phyloP scores from a whole-genome alignment of 352 stramenopile species.

The Phytophthora nicotianae region DNA sequence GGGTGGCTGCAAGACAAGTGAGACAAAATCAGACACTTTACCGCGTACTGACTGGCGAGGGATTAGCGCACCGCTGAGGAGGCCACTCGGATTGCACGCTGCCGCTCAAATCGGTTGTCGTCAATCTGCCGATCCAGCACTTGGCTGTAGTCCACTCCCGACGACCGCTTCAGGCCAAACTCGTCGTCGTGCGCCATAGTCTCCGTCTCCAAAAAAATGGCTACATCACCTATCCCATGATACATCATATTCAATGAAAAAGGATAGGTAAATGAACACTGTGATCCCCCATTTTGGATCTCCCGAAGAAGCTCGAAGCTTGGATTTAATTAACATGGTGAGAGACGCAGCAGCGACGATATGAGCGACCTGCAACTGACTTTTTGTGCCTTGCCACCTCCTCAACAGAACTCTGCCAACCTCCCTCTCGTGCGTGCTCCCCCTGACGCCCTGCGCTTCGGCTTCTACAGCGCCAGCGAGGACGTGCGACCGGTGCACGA shows the following conservation, averaged over 20 bases:
- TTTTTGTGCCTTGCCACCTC: not conserved
- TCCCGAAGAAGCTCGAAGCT: conserved; percentile 15
- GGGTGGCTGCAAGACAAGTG: conserved; percentile 15
- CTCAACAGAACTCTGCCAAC: conserved; percentile 59
- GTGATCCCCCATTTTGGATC: conserved; percentile 27
- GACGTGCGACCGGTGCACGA: conserved; percentile 83
- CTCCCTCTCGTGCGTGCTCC: conserved; percentile 84
- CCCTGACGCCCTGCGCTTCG: conserved; percentile 79
- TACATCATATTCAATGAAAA: conserved; percentile 12
- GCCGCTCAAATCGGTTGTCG: conserved; percentile 82
- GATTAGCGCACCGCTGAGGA: conserved; percentile 33
- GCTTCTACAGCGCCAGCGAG: conserved; percentile 85
- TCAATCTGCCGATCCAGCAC: conserved; percentile 84
- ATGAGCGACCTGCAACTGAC: not conserved
- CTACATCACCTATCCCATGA: conserved; percentile 7
- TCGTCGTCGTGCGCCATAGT: conserved; percentile 45
- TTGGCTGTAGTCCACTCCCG: conserved; percentile 85
- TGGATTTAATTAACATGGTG: conserved; percentile 30
- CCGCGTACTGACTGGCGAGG: not conserved
- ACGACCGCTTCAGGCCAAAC: conserved; percentile 78
- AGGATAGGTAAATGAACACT: not conserved
- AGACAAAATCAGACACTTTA: not conserved
- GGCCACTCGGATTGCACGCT: conserved; percentile 57
- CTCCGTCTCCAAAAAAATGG: conserved; percentile 12
- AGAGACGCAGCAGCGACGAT: not conserved